These are phyloP conservation scores for Phtheirospermum japonicum DNA, from an alignment of 257 asterid species.

Conservation along the genomic window DNA sequence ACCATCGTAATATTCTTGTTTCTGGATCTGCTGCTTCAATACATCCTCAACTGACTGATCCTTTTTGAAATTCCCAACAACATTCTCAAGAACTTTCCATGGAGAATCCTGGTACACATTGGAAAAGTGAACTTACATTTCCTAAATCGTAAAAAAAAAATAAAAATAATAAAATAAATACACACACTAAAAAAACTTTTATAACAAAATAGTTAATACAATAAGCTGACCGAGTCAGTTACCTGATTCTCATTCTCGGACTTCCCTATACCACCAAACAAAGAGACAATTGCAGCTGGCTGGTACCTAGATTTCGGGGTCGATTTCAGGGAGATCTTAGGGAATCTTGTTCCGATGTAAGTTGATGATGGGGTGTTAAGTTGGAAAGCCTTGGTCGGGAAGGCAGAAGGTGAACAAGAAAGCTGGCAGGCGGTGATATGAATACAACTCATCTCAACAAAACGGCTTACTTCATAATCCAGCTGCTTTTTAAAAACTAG, in stretches of 20 bases:
- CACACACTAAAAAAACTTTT: no score
- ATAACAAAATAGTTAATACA: neutral
- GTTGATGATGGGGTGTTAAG: constrained; percentile 29
- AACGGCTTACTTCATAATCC: constrained; percentile 37
- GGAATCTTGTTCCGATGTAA: constrained; percentile 33
- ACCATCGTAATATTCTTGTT: constrained; percentile 60
- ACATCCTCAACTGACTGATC: constrained; percentile 61
- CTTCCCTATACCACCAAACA: constrained; percentile 61
- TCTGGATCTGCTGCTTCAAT: constrained; percentile 69
- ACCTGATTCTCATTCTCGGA: constrained; percentile 56
- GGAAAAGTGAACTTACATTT: neutral
- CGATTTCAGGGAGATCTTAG: no score
- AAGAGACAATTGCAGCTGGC: constrained; percentile 41
- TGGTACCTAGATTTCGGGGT: constrained; percentile 31
- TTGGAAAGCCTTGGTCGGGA: constrained; percentile 11
- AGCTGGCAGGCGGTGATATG: constrained; percentile 36
- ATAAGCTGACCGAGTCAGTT: no score
- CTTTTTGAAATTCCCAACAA: constrained; percentile 53
- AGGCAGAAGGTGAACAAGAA: constrained; percentile 31
- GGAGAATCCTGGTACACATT: constrained; percentile 55
- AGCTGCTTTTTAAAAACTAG: constrained; percentile 27
- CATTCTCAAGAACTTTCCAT: constrained; percentile 60
- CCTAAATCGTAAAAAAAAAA: no score
- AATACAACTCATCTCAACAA: constrained; percentile 41
- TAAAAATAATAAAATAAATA: no score